Evolutionary conservation across 1,284 basidiomycete species (phyloP).

Genomic region (Anthracocystis setariae): DNA sequence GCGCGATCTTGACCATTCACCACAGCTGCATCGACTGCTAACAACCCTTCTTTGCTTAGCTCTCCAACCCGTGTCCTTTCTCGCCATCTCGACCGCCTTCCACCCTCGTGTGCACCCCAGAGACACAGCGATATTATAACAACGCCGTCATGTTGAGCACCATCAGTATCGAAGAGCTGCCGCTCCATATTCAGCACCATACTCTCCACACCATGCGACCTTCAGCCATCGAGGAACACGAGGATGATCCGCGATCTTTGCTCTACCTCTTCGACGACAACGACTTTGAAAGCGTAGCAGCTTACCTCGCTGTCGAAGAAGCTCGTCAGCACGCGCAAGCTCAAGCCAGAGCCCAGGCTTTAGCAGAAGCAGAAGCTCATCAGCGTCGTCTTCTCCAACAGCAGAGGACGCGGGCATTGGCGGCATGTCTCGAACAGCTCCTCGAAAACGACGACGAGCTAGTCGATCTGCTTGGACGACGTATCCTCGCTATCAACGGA

Average conservation of each 20-base stretch:
- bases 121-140: too few relatives aligned
- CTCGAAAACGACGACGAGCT: constrained; percentile 53
- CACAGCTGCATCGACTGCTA: too few relatives aligned
- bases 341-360: constrained; percentile 18
- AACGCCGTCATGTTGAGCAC: constrained; percentile 18
- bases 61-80: too few relatives aligned
- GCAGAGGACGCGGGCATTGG: constrained; percentile 10
- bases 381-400: constrained; percentile 12
- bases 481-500: constrained; percentile 46
- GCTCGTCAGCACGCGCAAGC: constrained; percentile 24
- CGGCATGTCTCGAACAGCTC: constrained; percentile 24
- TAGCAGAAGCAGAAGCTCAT: constrained; percentile 20
- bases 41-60: too few relatives aligned
- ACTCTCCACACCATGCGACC: constrained; percentile 24
- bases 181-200: constrained; percentile 16
- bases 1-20: too few relatives aligned
- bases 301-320: constrained; percentile 21
- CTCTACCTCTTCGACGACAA: constrained; percentile 53
- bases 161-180: constrained; percentile 39
- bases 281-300: constrained; percentile 32
- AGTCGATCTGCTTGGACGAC: constrained; percentile 45
- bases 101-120: too few relatives aligned
- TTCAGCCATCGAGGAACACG: constrained; percentile 42
- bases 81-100: too few relatives aligned
- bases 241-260: constrained; percentile 43